Base-by-base conservation (phyloP, 108 stramenopile species). In the Bacterosira constricta region DNA sequence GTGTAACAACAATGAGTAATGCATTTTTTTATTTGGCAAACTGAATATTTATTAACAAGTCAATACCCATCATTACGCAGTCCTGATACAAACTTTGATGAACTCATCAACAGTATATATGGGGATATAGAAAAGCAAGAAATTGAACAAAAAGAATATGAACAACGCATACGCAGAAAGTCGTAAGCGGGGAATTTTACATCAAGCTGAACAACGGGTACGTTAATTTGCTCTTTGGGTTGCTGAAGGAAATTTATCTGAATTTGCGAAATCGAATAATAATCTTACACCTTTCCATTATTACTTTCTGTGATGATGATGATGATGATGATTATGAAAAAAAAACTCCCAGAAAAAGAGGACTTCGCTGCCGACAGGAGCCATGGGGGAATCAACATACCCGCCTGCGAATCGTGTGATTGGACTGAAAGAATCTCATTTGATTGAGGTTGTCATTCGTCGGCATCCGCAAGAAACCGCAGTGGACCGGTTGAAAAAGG, bases 11-110 rank as follows among this genome's bases (percentile, higher is more conserved):
- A 9, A 15, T n/a, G n/a, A n/a, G n/a, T n/a, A n/a, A n/a, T n/a
- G n/a, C n/a, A n/a, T n/a, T n/a, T n/a, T n/a, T n/a, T n/a, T n/a
- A n/a, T n/a, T n/a, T n/a, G n/a, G n/a, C n/a, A n/a, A n/a, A n/a
- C n/a, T n/a, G n/a, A n/a, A 56, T 64, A 2, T 64, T 38, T 44
- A 23, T 64, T 41, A 23, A 52, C 9, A 9, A 15, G 29, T 34
- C 11, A 10, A 13, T 32, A 30, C 29, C 13, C 27, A 6, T 56
- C 6, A 30, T 56, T 56, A 51, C 12, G 17, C 13, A 69, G 76
- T 3, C 69, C 76, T 31, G 86, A 87, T 75, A 51, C 44, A 29
- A 75, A 72, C 47, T 87, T 84, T 51, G 86, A 87, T 35, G 56
- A 73, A 31, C 69, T 87, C 2, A 66, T 87, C 49, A 59, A 75